Base-by-base conservation (phyloP, 2,329 filamentous ascomycete species). In the Penicillium sp. region DNA sequence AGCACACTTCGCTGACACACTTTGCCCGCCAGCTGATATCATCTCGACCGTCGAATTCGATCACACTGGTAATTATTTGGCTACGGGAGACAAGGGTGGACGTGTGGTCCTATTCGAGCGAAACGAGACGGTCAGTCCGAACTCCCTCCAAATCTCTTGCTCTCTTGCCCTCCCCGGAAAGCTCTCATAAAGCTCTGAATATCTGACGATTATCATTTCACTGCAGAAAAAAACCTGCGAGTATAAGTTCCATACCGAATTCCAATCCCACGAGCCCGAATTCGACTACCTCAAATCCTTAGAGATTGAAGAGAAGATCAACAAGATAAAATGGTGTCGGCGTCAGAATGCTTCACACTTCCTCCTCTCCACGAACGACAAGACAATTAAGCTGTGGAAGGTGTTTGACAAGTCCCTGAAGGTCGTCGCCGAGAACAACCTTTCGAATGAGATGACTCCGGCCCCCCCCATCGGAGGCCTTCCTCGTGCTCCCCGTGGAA, bases 241-340 rank as follows among this genome's bases (percentile, higher is more conserved):
- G 77, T 99, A 99, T 83, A 99, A 97, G 76, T 99, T 99, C 75
- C 94, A 99, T 76, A 99, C 94, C 74, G 94, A 99, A 72, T 99
- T 99, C 68, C 94, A 99, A 80, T 99, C 94, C 66, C 94, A 99
- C 79, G 94, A 99, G 73, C 94, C 94, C 58, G 94, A 99, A 76
- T 99, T 99, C 75, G 94, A 99, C 76, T 99, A 99, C 74, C 85
- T 99, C 61, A 99, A 99, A 78, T 99, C 94, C 27, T 84, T 99
- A 65, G 94, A 99, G 77, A 99, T 99, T 70, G 94, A 99, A 82
- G 94, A 99, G 78, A 99, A 99, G 80, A 99, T 99, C 83, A 99
- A 99, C 84, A 99, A 99, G 82, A 99, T 99, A 79, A 99, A 97
- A 77, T 99, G 94, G 94, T 99, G 94, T 75, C 87, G 89, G 70